Percentiles rank a stretch among this genome's conserved stretches.
Conservation (phyloP, 225 moss, liverwort and hornwort genomes). For the Straminergon stramineum region DNA sequence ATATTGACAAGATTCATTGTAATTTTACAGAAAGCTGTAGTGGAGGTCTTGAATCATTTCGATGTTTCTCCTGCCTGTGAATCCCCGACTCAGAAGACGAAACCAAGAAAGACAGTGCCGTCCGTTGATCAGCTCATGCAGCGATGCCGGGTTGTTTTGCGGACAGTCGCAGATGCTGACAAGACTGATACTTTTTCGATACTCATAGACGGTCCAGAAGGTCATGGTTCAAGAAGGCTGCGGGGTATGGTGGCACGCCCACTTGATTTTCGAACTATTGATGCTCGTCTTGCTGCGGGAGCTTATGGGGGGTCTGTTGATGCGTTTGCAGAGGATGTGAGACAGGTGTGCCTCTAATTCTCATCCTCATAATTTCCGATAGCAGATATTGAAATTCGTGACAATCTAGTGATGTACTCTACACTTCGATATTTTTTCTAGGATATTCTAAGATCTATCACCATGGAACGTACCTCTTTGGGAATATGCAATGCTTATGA, state of each 20-base stretch:
- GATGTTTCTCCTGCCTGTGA: slow-evolving; percentile 38
- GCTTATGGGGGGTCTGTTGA: slow-evolving; percentile 86
- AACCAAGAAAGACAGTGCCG: slow-evolving; percentile 22
- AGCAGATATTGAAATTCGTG: neutral
- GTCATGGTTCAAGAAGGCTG: slow-evolving; percentile 47
- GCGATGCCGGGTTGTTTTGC: slow-evolving; percentile 61
- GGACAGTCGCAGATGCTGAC: slow-evolving; percentile 58
- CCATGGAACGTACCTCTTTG: neutral
- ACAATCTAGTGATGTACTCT: neutral
- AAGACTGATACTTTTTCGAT: slow-evolving; percentile 47
- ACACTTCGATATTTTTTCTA: neutral
- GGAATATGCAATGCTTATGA: neutral
- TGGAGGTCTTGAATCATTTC: slow-evolving; percentile 48
- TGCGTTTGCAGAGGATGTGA: slow-evolving; percentile 87
- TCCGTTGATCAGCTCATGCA: slow-evolving; percentile 52
- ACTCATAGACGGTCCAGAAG: slow-evolving; percentile 52
- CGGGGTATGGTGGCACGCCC: slow-evolving; percentile 82
- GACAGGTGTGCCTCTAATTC: slow-evolving; percentile 57
- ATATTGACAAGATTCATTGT: neutral
- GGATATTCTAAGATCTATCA: neutral
- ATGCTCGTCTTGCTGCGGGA: slow-evolving; percentile 94
- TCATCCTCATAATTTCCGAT: neutral
- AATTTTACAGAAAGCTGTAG: slow-evolving; percentile 49
- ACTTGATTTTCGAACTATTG: slow-evolving; percentile 97
- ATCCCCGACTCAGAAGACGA: slow-evolving; percentile 26